Conservation (phyloP, 2,329 filamentous ascomycete species). For the Colletotrichum viniferum region DNA sequence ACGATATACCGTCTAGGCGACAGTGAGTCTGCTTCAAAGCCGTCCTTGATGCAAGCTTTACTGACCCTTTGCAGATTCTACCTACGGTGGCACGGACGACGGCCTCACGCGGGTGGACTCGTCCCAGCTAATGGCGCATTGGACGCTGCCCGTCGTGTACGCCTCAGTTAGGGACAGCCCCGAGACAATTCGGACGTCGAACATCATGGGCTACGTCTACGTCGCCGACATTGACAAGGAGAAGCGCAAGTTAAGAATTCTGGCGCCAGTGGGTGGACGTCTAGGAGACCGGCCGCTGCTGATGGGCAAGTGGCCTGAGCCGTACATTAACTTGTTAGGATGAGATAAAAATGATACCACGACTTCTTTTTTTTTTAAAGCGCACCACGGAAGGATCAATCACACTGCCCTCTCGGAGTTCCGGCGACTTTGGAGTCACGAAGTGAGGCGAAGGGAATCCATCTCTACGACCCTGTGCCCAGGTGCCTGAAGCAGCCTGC, state of each 20-base stretch:
- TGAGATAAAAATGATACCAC: slow-evolving; percentile 24
- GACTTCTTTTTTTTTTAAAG: background rate
- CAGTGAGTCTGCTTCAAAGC: slow-evolving; percentile 42
- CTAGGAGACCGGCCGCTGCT: slow-evolving; percentile 81
- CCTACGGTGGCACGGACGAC: slow-evolving; percentile 34
- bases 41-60: background rate
- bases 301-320: slow-evolving; percentile 86
- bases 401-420: background rate
- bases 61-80: slow-evolving; percentile 25
- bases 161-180: slow-evolving; percentile 72
- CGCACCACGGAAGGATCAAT: background rate
- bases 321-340: slow-evolving; percentile 77
- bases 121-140: slow-evolving; percentile 74
- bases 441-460: too few species aligned
- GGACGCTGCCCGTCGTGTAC: slow-evolving; percentile 84
- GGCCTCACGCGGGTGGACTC: slow-evolving; percentile 69
- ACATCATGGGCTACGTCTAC: slow-evolving; percentile 91
- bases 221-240: slow-evolving; percentile 90
- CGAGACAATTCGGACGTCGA: slow-evolving; percentile 77
- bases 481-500: too few species aligned
- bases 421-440: too few species aligned
- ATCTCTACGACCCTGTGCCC: background rate
- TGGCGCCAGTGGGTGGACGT: slow-evolving; percentile 83
- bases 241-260: slow-evolving; percentile 77
- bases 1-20: slow-evolving; percentile 74